Base-by-base conservation (phyloP, 495 filamentous ascomycete genomes). In the Neurospora terricola region DNA sequence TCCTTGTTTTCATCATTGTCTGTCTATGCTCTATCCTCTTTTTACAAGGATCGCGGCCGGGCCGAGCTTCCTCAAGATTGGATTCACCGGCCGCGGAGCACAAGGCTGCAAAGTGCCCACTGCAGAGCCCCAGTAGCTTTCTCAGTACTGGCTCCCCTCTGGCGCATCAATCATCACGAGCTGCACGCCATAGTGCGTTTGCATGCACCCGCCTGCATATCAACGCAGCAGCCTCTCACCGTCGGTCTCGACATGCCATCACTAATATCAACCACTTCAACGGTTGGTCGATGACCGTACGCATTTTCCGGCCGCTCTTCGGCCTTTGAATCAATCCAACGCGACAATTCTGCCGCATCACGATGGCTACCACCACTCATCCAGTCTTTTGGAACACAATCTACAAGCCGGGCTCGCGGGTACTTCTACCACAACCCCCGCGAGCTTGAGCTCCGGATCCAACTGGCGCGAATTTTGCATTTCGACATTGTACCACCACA, bases 401-500 rank as follows among this genome's bases (percentile, higher is more conserved):
- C 6, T 18, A 66, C 54, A 7, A 66, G 54, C 54, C 14, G 27
- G 27, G 54, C 54, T 18, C 27, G 54, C 27, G 54, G 54, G 54
- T 34, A 34, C 54, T 16, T 34, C 27, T 34, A 66, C 14, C 54
- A 66, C 27, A 37, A 70, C 34, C 16, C 34, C 36, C 23, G 38
- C 36, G 38, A n/a, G 70, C 70, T 27, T 30, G 34, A 71, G 38
- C 70, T 36, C 38, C 70, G 39, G n/a, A 21, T 40, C n/a, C 37
- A 16, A 12, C 38, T 42, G 37, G 23, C 48, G 30, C 70, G 38
- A 36, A 10, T 34, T 34, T 62, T 66, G 54, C 54, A 66, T 66
- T 66, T 66, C 54, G 54, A 16, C 42, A 69, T 69, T 81, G 78
- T 81, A 81, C 76, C 71, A 81, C 73, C 73, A 77, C 70, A 40